Conservation (phyloP, 2,329 filamentous ascomycete species). For the Lecanicillium sp. region DNA sequence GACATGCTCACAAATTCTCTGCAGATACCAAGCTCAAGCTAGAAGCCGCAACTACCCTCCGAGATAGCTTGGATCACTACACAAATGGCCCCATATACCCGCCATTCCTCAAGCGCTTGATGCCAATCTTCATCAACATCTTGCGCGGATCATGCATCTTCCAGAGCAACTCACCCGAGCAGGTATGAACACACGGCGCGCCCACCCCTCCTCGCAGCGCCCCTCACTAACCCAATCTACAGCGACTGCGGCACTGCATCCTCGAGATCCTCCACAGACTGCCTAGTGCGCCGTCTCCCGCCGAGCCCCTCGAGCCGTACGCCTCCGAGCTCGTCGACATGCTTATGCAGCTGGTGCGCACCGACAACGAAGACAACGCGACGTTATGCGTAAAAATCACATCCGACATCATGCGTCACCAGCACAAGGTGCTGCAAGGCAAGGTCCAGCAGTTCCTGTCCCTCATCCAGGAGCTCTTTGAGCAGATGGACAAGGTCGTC, state of each 20-base stretch:
- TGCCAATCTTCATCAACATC: slow-evolving; percentile 84
- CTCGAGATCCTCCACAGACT: slow-evolving; percentile 92
- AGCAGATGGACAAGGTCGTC: slow-evolving; percentile 92
- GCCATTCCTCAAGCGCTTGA: slow-evolving; percentile 76
- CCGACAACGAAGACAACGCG: slow-evolving; percentile 97
- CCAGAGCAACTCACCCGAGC: slow-evolving; percentile 81
- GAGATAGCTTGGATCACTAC: slow-evolving; percentile 88
- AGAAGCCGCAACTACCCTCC: slow-evolving; percentile 76
- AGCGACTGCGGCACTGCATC: slow-evolving; percentile 87
- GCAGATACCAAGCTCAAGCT: slow-evolving; percentile 76
- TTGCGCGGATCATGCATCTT: slow-evolving; percentile 84
- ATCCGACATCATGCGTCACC: slow-evolving; percentile 92
- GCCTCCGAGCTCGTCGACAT: slow-evolving; percentile 85
- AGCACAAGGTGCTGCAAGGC: slow-evolving; percentile 69
- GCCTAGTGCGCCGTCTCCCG: slow-evolving; percentile 60
- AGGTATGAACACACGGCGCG: slow-evolving; percentile 47
- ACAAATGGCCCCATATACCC: slow-evolving; percentile 70
- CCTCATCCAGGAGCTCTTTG: slow-evolving; percentile 92
- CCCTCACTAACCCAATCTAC: slow-evolving; percentile 16
- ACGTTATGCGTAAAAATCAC: slow-evolving; percentile 98
- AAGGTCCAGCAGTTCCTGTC: slow-evolving; percentile 87
- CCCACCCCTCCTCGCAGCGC: not conserved
- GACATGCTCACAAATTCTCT: slow-evolving; percentile 7
- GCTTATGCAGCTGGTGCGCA: slow-evolving; percentile 79
- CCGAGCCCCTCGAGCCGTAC: slow-evolving; percentile 81